Conservation (phyloP, 768 basidiomycete species). For the Lactifluus subvellereus region DNA sequence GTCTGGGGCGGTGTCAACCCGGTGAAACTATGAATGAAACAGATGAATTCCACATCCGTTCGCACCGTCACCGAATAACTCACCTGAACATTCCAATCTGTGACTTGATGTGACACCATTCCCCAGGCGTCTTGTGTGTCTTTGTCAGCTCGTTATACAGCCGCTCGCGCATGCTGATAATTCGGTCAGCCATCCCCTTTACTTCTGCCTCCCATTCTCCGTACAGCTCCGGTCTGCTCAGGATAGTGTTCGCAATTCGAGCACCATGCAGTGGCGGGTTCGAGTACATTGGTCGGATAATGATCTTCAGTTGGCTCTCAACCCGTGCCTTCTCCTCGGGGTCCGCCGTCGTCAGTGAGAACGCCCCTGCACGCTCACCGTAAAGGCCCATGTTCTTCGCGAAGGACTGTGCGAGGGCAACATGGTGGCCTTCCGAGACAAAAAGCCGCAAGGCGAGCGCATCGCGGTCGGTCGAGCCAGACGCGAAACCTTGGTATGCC, state of each 20-base stretch:
- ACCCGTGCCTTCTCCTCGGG: constrained; percentile 79
- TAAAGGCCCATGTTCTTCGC: constrained; percentile 99
- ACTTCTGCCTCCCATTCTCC: constrained; percentile 87
- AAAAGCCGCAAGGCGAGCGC: constrained; percentile 96
- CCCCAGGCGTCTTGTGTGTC: constrained; percentile 83
- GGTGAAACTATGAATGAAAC: constrained; percentile 52
- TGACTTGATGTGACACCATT: constrained; percentile 91
- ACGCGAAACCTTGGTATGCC: constrained; percentile 99
- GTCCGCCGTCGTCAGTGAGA: constrained; percentile 70
- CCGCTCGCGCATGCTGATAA: constrained; percentile 87
- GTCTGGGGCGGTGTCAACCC: constrained; percentile 77
- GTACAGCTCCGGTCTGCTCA: constrained; percentile 70
- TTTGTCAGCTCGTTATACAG: constrained; percentile 73
- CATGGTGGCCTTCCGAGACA: constrained; percentile 81
- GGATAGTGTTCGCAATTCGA: constrained; percentile 77
- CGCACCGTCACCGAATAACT: constrained; percentile 23
- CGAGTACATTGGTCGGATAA: constrained; percentile 95
- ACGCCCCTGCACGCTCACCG: constrained; percentile 96
- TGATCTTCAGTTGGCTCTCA: constrained; percentile 91
- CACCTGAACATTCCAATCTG: constrained; percentile 99
- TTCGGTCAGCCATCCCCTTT: constrained; percentile 91
- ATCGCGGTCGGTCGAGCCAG: constrained; percentile 83
- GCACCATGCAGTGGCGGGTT: constrained; percentile 94
- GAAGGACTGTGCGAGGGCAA: constrained; percentile 91
- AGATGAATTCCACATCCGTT: not conserved